Conservation (phyloP, 768 basidiomycete genomes). For the Kwoniella pini region DNA sequence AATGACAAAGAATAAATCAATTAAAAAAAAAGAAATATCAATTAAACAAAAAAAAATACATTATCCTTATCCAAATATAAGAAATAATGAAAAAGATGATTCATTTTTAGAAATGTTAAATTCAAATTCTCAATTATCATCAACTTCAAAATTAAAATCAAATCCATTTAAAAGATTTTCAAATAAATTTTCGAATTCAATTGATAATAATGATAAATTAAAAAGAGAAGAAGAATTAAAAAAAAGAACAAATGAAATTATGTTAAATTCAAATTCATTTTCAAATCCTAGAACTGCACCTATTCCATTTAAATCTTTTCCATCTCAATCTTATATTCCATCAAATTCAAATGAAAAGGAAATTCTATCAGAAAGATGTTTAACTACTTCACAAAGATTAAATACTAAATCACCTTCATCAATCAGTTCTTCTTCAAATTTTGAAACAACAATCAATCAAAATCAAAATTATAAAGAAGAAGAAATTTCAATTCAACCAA, state of each 20-base stretch:
- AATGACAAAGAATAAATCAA: background rate
- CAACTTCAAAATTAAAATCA: background rate
- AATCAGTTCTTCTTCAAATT: too few species aligned
- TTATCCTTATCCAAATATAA: constrained; percentile 9
- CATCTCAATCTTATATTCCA: background rate
- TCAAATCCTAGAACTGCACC: constrained; percentile 30
- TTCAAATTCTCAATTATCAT: background rate
- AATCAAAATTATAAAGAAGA: too few species aligned
- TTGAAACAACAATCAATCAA: too few species aligned
- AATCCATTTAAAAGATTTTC: background rate
- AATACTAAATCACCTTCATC: too few species aligned
- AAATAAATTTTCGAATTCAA: background rate
- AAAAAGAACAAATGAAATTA: constrained; percentile 20
- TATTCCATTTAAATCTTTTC: constrained; percentile 1
- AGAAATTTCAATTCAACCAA: too few species aligned
- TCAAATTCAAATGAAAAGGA: too few species aligned
- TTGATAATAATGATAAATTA: background rate
- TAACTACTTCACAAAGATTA: too few species aligned
- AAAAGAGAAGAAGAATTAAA: constrained; percentile 5
- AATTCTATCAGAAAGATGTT: too few species aligned
- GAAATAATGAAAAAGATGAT: background rate
- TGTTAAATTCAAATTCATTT: constrained; percentile 27
- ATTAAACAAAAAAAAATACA: constrained; percentile 2
- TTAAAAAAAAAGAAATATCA: background rate
- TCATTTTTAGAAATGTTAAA: constrained; percentile 18